Evolutionary conservation across 306 rosid genomes (phyloP).

Genomic region (Arachis stenosperma): DNA sequence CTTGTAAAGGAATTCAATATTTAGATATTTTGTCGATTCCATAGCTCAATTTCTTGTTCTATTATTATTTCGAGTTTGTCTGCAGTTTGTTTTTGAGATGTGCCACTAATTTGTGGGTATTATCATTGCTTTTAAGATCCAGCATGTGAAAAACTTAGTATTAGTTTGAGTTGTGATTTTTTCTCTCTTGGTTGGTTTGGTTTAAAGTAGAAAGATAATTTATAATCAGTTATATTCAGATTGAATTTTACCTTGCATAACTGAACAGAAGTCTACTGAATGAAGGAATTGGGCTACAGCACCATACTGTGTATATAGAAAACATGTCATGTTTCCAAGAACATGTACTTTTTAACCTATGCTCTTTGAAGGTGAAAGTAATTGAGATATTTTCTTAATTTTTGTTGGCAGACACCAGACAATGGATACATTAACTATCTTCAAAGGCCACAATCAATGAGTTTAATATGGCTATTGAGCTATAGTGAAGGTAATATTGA

Average conservation of each 20-base stretch:
- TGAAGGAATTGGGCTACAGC: background rate
- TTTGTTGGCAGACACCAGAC: background rate
- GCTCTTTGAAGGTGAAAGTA: background rate
- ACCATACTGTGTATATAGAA: background rate
- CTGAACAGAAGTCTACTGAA: no score
- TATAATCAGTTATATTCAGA: background rate
- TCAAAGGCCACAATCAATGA: slow-evolving; percentile 4
- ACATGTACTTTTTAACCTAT: background rate
- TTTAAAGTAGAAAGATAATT: background rate
- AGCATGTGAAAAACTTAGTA: background rate
- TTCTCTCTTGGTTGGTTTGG: slow-evolving; percentile 1
- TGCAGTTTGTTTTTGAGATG: no score
- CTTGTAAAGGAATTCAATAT: no score
- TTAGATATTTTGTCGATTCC: no score
- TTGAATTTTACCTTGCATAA: no score
- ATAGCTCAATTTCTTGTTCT: no score
- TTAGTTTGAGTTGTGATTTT: background rate
- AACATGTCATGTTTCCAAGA: background rate
- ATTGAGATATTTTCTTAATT: slow-evolving; percentile 10
- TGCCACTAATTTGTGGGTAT: no score
- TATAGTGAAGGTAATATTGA: background rate
- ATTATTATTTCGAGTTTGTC: no score
- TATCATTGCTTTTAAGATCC: no score
- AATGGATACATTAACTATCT: slow-evolving; percentile 10
- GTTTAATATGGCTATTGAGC: background rate